Percentiles rank a stretch among this genome's conserved stretches.
phyloP scores from a whole-genome alignment of 306 rosid genomes.

The Amphicarpaea edgeworthii region DNA sequence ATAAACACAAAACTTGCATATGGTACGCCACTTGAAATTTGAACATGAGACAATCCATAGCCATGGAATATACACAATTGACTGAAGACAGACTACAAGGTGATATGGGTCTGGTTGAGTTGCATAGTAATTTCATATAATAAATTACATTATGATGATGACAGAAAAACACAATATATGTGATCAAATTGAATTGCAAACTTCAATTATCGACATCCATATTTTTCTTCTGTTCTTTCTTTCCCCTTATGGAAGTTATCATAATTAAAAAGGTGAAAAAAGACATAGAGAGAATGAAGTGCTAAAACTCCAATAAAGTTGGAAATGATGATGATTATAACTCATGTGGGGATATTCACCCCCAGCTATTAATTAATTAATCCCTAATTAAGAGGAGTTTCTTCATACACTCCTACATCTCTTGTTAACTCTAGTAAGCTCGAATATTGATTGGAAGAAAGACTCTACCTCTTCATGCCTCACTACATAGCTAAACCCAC shows the following conservation, averaged over 20 bases:
- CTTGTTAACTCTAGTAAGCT: conserved; percentile 53
- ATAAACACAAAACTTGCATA: background rate
- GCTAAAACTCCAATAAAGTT: background rate
- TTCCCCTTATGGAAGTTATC: conserved; percentile 3
- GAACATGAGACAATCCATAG: background rate
- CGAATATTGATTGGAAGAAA: conserved; percentile 57
- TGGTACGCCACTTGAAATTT: background rate
- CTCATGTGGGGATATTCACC: conserved; percentile 16
- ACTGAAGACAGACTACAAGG: background rate
- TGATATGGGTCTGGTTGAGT: background rate
- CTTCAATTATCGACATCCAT: conserved; percentile 24
- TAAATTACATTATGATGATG: background rate
- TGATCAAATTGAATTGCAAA: conserved; percentile 17
- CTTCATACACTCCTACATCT: conserved; percentile 57
- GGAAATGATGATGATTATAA: background rate
- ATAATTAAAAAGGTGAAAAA: background rate
- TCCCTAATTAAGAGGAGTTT: too few relatives aligned
- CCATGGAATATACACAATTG: background rate
- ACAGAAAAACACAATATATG: background rate
- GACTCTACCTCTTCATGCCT: conserved; percentile 61
- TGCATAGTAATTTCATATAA: too few relatives aligned
- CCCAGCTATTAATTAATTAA: background rate
- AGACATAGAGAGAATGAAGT: background rate
- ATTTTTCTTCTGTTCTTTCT: background rate
- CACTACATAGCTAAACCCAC: conserved; percentile 42